Evolutionary conservation across 768 basidiomycete species (phyloP), one percentile per base, ranked within the genome.

Genomic region (Russula sp.): DNA sequence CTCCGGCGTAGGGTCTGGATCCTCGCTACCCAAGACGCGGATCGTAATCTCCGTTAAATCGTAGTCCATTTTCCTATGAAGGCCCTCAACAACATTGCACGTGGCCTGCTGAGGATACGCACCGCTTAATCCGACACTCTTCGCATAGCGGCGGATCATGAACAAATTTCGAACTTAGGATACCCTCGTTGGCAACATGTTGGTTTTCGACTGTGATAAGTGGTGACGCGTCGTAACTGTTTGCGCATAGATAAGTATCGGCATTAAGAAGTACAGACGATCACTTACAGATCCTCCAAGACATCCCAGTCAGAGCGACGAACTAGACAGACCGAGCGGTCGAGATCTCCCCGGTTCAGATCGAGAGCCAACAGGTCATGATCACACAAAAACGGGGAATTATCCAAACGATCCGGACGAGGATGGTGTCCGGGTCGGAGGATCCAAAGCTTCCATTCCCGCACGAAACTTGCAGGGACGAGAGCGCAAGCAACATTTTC

Each of bases 391-490:
- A 89, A 86, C 10, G 72, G 69, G 14, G 78, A 75, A 68, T 86
- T 92, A 72, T 90, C 84, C 40, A 92, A 71, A 6, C 57, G 62
- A n/a, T 80, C 79, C 0, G 92, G 91, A 34, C 90, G 83, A 34
- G 76, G 66, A 56, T 76, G 71, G 63, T 83, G 82, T 8, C 78
- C 74, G 18, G 88, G 88, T 58, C 80, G 80, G 59, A 76, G 76
- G 8, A 86, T 71, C 92, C 92, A 94, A 61, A 80, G 78, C 60
- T 79, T 79, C 92, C 92, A 94, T 44, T 76, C 70, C 28, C 80
- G 84, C 55, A 87, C 74, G 71, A 92, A 94, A 2, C 76, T 77
- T 34, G 81, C 75, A 9, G 87, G 81, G 46, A 90, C 74, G 46
- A 90, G 75, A 13, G 85, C 85, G 68, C 81, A 86, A 10, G 80